Percentiles rank a stretch among this genome's conserved stretches.
phyloP scores from a whole-genome alignment of 2,329 filamentous ascomycete genomes.

The Neocucurbitaria cava region DNA sequence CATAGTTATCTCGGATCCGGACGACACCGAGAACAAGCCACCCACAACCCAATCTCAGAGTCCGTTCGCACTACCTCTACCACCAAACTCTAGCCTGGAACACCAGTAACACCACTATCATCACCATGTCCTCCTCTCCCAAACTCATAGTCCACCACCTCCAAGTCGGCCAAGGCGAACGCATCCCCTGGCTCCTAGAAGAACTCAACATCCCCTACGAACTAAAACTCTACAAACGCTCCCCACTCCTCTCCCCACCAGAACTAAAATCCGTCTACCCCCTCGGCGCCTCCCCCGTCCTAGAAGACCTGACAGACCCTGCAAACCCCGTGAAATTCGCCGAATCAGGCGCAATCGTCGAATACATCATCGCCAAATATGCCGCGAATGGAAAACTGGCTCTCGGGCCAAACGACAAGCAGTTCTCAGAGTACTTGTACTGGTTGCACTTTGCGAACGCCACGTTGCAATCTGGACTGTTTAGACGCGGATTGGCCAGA shows the following conservation, averaged over 20 bases:
- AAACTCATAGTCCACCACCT: constrained; percentile 48
- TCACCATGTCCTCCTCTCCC: constrained; percentile 12
- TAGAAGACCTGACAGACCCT: constrained; percentile 58
- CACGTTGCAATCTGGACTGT: constrained; percentile 49
- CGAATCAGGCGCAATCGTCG: constrained; percentile 66
- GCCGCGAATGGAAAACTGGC: constrained; percentile 56
- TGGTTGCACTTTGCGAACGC: constrained; percentile 67
- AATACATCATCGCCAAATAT: constrained; percentile 67
- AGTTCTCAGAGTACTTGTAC: constrained; percentile 68
- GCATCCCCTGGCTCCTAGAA: constrained; percentile 70
- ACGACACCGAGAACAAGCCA: constrained; percentile 10
- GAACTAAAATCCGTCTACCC: constrained; percentile 45
- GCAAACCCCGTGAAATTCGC: constrained; percentile 61
- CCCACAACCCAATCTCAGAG: not conserved
- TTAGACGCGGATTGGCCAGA: constrained; percentile 35
- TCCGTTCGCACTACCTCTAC: not conserved
- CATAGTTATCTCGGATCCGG: constrained; percentile 9
- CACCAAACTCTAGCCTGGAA: not conserved
- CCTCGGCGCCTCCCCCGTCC: constrained; percentile 65
- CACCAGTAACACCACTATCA: not conserved
- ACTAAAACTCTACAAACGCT: constrained; percentile 56
- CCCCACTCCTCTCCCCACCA: constrained; percentile 51
- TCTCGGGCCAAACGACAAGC: constrained; percentile 53
- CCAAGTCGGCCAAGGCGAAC: constrained; percentile 66
- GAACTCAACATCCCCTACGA: constrained; percentile 66